Conservation (phyloP, 2,329 filamentous ascomycete species). For the Pestalotiopsis sp. region DNA sequence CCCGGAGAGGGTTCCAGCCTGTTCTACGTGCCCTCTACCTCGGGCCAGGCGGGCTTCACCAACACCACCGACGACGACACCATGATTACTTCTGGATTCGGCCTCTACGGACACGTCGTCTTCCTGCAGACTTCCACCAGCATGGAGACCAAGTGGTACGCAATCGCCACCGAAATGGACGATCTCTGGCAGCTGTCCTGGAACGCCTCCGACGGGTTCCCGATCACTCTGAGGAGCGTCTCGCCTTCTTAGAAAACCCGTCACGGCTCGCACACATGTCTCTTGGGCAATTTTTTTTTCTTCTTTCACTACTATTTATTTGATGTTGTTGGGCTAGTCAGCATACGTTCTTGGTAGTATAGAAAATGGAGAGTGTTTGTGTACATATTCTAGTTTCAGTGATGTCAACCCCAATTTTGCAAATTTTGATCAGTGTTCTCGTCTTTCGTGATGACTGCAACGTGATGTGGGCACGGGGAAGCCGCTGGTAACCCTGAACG, state of each 20-base stretch:
- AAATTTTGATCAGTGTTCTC: not conserved
- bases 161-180: not conserved
- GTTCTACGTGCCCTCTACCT: slow-evolving; percentile 9
- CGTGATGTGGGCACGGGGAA: too few species aligned
- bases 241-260: not conserved
- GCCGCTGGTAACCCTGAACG: too few species aligned
- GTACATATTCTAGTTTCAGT: not conserved
- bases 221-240: slow-evolving; percentile 5
- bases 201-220: not conserved
- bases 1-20: not conserved
- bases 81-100: slow-evolving; percentile 7
- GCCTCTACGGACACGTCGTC: slow-evolving; percentile 10
- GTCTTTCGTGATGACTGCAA: not conserved
- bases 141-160: slow-evolving; percentile 6
- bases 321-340: not conserved
- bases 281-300: not conserved
- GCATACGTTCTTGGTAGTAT: not conserved
- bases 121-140: not conserved
- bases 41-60: slow-evolving; percentile 3
- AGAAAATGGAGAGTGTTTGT: not conserved
- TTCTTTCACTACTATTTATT: not conserved
- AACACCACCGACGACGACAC: not conserved
- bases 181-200: slow-evolving; percentile 5
- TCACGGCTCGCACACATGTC: not conserved
- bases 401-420: not conserved